Percentiles rank a stretch among this genome's conserved stretches.
Evolutionary conservation across 805 yeast genomes (phyloP).

Genomic region (Ogataea paradorogensis): DNA sequence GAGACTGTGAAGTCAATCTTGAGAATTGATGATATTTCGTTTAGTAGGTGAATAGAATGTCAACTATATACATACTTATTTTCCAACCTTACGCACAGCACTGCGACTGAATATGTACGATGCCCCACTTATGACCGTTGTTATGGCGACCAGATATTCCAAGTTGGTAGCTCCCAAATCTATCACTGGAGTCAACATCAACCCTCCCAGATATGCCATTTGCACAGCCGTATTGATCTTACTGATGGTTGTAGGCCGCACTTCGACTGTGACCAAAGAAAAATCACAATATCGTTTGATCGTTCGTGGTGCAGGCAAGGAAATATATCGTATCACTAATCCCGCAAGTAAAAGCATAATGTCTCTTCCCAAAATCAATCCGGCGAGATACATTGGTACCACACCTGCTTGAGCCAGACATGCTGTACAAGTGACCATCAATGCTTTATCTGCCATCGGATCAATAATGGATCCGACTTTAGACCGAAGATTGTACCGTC

Average conservation of each 20-base stretch:
- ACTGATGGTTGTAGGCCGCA: constrained; percentile 81
- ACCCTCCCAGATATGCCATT: constrained; percentile 78
- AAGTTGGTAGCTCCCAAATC: constrained; percentile 32
- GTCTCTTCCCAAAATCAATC: constrained; percentile 81
- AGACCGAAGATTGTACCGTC: constrained; percentile 71
- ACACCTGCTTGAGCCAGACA: constrained; percentile 65
- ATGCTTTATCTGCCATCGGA: constrained; percentile 90
- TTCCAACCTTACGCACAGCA: constrained; percentile 43
- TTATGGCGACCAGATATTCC: constrained; percentile 58
- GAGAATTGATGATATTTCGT: constrained; percentile 95
- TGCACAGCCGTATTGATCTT: constrained; percentile 90
- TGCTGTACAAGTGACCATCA: constrained; percentile 83
- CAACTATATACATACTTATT: not conserved
- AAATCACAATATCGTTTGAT: constrained; percentile 73
- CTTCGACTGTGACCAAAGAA: constrained; percentile 76
- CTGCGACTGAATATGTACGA: constrained; percentile 69
- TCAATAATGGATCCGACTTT: constrained; percentile 88
- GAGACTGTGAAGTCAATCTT: constrained; percentile 95
- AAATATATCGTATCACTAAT: constrained; percentile 62
- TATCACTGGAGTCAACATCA: constrained; percentile 50
- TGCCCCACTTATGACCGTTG: constrained; percentile 76
- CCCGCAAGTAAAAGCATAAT: constrained; percentile 69
- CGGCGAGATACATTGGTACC: constrained; percentile 70
- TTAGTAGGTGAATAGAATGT: constrained; percentile 54
- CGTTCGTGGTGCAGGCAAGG: constrained; percentile 76